phyloP scores from a whole-genome alignment of 495 filamentous ascomycete species.

The Podospora fimiseda region DNA sequence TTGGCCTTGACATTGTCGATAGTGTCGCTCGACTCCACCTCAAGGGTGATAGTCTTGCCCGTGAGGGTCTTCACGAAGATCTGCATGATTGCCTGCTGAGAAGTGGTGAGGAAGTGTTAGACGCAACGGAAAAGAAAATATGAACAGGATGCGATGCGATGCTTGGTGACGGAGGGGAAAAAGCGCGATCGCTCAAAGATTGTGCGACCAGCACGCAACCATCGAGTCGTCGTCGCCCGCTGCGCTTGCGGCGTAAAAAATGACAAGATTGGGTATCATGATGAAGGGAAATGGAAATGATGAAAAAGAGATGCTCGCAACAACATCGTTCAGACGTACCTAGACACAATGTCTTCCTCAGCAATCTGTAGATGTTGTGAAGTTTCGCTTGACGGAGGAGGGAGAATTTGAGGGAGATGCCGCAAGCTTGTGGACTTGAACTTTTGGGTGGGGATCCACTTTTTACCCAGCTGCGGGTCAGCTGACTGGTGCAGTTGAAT shows the following conservation, averaged over 20 bases:
- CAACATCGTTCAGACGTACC: constrained; percentile 43
- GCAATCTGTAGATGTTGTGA: constrained; percentile 45
- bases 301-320: constrained; percentile 22
- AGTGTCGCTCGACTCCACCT: constrained; percentile 99
- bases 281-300: constrained; percentile 6
- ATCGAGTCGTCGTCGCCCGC: neutral
- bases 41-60: constrained; percentile 99
- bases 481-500: constrained; percentile 17
- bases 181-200: constrained; percentile 3
- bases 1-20: constrained; percentile 99
- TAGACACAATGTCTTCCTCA: constrained; percentile 53
- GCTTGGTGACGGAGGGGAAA: neutral
- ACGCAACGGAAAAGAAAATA: constrained; percentile 15
- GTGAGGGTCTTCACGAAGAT: constrained; percentile 99
- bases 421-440: constrained; percentile 17
- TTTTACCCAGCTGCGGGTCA: constrained; percentile 21
- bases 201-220: constrained; percentile 5
- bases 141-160: constrained; percentile 1
- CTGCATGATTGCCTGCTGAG: constrained; percentile 73
- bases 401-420: constrained; percentile 17
- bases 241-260: constrained; percentile 6
- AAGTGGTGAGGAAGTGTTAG: constrained; percentile 29
- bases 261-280: constrained; percentile 27
- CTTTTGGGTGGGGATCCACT: constrained; percentile 27
- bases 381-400: constrained; percentile 27